Evolutionary conservation across 805 yeast genomes (phyloP).

Genomic region (Hanseniaspora guilliermondii): DNA sequence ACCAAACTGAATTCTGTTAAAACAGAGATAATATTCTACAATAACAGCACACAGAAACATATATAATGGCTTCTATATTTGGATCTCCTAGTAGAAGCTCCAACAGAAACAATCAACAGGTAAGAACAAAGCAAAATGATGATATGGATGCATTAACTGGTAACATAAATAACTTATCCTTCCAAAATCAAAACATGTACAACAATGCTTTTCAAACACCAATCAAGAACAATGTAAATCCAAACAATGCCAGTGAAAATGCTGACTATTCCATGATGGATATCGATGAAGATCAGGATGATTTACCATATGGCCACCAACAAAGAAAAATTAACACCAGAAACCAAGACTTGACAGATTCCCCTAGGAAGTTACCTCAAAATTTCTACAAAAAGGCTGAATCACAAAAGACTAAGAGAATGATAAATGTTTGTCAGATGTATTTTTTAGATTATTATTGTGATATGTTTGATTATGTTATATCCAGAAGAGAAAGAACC

Average conservation of each 20-base stretch:
- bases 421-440: constrained; percentile 85
- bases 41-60: neutral
- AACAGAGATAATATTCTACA: neutral
- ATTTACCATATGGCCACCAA: constrained; percentile 6
- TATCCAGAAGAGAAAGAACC: constrained; percentile 73
- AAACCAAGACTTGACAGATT: constrained; percentile 19
- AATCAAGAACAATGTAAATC: constrained; percentile 15
- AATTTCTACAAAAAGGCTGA: constrained; percentile 50
- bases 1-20: neutral
- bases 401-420: constrained; percentile 64
- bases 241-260: constrained; percentile 19
- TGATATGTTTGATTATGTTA: constrained; percentile 87
- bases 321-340: constrained; percentile 15
- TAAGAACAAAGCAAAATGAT: constrained; percentile 9
- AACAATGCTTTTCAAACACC: constrained; percentile 18
- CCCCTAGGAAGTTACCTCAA: constrained; percentile 28
- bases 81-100: constrained; percentile 8
- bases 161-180: constrained; percentile 26
- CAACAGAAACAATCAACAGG: constrained; percentile 4
- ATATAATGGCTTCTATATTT: constrained; percentile 9
- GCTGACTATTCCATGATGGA: constrained; percentile 27
- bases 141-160: constrained; percentile 28
- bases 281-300: constrained; percentile 21
- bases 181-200: constrained; percentile 14
- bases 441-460: constrained; percentile 91